Percentiles rank a stretch among this genome's conserved stretches.
These are phyloP conservation scores for Pseudocercospora crystallina DNA, from an alignment of 2,329 filamentous ascomycete species.

Conservation along the genomic window DNA sequence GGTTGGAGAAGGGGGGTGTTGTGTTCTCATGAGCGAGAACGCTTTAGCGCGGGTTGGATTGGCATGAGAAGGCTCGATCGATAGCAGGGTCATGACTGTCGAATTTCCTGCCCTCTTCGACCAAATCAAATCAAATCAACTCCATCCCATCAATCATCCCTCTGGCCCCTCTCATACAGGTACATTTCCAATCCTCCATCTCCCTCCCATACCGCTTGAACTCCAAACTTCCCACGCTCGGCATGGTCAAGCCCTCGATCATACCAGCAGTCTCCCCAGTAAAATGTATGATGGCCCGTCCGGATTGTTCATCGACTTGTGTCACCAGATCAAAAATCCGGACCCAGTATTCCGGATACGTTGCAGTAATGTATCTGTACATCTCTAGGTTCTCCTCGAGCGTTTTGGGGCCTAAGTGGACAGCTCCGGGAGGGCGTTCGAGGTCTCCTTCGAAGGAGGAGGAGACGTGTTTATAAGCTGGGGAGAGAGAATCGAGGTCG, in stretches of 20 bases:
- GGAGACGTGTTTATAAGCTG: neutral
- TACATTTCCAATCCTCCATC: conserved; percentile 1
- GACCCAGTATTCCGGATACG: conserved; percentile 5
- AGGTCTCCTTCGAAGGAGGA: neutral
- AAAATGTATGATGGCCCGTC: conserved; percentile 6
- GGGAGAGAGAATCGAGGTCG: neutral
- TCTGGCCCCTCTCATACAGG: conserved; percentile 3
- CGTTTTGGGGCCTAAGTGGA: neutral
- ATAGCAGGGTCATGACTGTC: too few relatives aligned
- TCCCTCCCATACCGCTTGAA: conserved; percentile 3
- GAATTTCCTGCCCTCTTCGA: too few relatives aligned
- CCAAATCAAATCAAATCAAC: too few relatives aligned
- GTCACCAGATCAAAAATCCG: conserved; percentile 9
- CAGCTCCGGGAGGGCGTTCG: conserved; percentile 3
- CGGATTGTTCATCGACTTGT: conserved; percentile 4
- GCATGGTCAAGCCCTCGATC: conserved; percentile 3
- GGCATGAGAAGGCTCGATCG: too few relatives aligned
- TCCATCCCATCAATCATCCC: conserved; percentile 4
- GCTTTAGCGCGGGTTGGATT: too few relatives aligned
- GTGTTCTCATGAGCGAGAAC: too few relatives aligned
- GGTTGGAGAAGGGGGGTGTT: too few relatives aligned
- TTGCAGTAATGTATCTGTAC: conserved; percentile 3
- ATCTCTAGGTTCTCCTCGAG: neutral
- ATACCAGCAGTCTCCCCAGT: conserved; percentile 9
- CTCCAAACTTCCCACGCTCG: conserved; percentile 9